These are phyloP conservation scores for Suhomyces kilbournensis DNA, from an alignment of 805 yeast genomes.

Conservation along the genomic window DNA sequence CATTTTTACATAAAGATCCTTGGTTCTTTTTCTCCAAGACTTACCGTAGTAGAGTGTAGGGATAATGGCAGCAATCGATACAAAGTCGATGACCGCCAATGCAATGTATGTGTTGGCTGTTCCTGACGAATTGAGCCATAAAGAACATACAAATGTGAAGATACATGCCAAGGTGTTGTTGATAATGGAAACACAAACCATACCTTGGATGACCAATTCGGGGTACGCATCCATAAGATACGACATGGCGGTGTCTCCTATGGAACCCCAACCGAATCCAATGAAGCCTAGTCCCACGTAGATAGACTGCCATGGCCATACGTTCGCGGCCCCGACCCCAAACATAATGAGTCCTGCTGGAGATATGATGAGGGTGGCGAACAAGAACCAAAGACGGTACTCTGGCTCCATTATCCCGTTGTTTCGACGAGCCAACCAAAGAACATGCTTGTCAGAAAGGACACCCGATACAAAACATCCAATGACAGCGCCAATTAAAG, in stretches of 20 bases:
- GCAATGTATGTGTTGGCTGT: constrained; percentile 35
- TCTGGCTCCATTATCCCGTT: constrained; percentile 38
- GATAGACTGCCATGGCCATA: constrained; percentile 37
- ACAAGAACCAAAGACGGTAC: constrained; percentile 32
- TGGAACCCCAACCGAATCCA: constrained; percentile 39
- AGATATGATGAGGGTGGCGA: constrained; percentile 32
- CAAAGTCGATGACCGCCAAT: constrained; percentile 35
- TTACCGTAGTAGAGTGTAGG: constrained; percentile 36
- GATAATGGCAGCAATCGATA: constrained; percentile 26
- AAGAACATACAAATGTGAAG: constrained; percentile 38
- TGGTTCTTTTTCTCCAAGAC: constrained; percentile 30
- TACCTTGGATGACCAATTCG: constrained; percentile 38
- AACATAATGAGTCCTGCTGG: constrained; percentile 36
- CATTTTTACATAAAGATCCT: constrained; percentile 13
- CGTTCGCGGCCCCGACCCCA: constrained; percentile 36
- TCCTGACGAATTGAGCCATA: constrained; percentile 37
- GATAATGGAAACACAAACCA: constrained; percentile 38
- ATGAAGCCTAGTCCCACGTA: constrained; percentile 37
- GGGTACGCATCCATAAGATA: constrained; percentile 42
- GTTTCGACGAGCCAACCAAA: constrained; percentile 38
- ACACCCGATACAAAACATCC: constrained; percentile 39
- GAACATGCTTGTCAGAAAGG: constrained; percentile 30
- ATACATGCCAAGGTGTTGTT: constrained; percentile 38
- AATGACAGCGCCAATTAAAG: constrained; percentile 37
- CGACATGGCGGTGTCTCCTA: constrained; percentile 38